phyloP scores from a whole-genome alignment of 1,139 yeast genomes.

The Suhomyces maxii region DNA sequence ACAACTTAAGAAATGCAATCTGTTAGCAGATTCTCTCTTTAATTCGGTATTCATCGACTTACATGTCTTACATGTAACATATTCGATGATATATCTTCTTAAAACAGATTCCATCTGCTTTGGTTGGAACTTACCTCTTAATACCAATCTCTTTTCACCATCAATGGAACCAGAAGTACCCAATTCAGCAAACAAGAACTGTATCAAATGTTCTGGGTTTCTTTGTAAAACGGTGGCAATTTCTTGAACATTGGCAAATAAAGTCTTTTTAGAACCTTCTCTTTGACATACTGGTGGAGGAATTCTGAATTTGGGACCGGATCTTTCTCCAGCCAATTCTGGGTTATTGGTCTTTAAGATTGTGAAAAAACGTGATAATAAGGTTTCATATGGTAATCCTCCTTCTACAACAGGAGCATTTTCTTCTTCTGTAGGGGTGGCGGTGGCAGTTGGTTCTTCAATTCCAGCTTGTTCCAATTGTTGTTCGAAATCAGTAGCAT shows the following conservation, averaged over 20 bases:
- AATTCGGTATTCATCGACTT: conserved; percentile 95
- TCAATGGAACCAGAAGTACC: conserved; percentile 99
- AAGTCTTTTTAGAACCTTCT: conserved; percentile 95
- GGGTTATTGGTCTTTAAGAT: conserved; percentile 93
- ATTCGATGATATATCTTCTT: conserved; percentile 94
- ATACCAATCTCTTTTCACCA: conserved; percentile 93
- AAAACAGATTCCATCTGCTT: conserved; percentile 95
- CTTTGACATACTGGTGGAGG: conserved; percentile 98
- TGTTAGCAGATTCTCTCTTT: conserved; percentile 91
- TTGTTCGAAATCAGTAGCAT: conserved; percentile 79
- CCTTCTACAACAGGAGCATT: conserved; percentile 35
- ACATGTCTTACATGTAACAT: conserved; percentile 98
- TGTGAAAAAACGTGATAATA: conserved; percentile 79
- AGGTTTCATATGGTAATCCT: conserved; percentile 74
- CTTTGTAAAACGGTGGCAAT: conserved; percentile 93
- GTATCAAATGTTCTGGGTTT: conserved; percentile 95
- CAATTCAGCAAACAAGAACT: conserved; percentile 94
- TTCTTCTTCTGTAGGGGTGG: conserved; percentile 19
- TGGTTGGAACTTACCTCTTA: conserved; percentile 97
- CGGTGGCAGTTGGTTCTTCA: conserved; percentile 43
- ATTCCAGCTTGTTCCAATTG: conserved; percentile 91
- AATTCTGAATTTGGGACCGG: conserved; percentile 90
- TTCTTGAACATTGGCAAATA: conserved; percentile 94
- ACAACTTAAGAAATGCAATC: conserved; percentile 96
- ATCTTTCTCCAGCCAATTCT: conserved; percentile 94